Evolutionary conservation across 192 early-diverging fungal species (phyloP), one percentile per base, ranked within the genome.

Genomic region (Glomus cerebriforme): DNA sequence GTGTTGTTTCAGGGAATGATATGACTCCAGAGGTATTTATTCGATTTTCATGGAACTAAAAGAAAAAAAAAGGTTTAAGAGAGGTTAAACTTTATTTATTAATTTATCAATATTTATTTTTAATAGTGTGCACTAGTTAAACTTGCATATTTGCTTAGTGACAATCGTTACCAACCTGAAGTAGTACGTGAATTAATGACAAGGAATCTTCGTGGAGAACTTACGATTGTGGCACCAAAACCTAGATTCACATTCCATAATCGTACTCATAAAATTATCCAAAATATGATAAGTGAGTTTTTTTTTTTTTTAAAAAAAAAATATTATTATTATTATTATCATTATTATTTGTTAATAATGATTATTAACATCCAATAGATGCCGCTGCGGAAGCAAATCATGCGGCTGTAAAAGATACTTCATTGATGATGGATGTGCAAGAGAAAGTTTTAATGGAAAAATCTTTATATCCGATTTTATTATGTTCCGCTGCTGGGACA

Each of bases 51-150:
- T 35, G 19, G 4, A 29, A n/a, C n/a, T n/a, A n/a, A n/a, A n/a
- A n/a, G n/a, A n/a, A n/a, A n/a, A n/a, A n/a, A 64, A 27, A 12
- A 64, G 13, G 9, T 32, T 66, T 32, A 31, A 37, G 37, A 29
- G 7, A 31, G 8, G 2, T 17, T n/a, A 10, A n/a, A 49, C 19
- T 73, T 73, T 26, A 8, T 31, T 80, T 31, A 31, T 81, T 39
- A 17, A 27, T 73, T 82, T 80, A 49, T 70, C n/a, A n/a, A n/a
- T 64, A 58, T 29, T 65, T 79, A 7, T 82, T 35, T 12, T 58
- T 80, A 37, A 37, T 39, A 89, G 83, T 99, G 97, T 71, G 98
- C 98, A 0, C 81, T 99, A 8, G 96, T 97, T 22, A 99, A 99
- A 82, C 91, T 99, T 19, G 93, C 94, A 37, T 99, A 97, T 77